Evolutionary conservation across 2,329 filamentous ascomycete genomes (phyloP).

Genomic region (Nakataea oryzae): DNA sequence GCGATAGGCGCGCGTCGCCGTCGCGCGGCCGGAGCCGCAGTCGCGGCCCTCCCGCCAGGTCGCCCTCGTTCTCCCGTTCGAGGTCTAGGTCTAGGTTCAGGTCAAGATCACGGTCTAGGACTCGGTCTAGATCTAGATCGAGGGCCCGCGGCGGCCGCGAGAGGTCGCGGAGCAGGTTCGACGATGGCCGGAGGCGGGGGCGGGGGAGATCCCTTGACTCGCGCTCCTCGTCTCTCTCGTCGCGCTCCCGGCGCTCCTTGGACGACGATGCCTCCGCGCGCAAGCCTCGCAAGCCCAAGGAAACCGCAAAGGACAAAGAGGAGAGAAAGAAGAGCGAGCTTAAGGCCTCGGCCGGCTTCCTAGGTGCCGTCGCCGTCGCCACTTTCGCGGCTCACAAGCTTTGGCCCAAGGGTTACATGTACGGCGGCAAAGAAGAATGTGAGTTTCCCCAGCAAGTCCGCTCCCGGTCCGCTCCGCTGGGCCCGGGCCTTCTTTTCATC

Average conservation of each 20-base stretch:
- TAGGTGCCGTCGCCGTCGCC: conserved; percentile 25
- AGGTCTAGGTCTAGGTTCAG: background rate
- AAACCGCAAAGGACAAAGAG: conserved; percentile 2
- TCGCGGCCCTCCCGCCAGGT: background rate
- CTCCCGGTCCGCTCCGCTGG: background rate
- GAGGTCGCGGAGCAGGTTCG: background rate
- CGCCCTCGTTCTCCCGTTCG: background rate
- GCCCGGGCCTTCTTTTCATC: background rate
- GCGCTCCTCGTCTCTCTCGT: background rate
- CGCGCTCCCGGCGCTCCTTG: background rate
- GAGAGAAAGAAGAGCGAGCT: conserved; percentile 11
- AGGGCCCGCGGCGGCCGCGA: background rate
- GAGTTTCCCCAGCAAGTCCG: conserved; percentile 8
- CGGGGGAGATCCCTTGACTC: background rate
- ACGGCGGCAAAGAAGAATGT: conserved; percentile 27
- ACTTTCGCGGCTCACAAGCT: conserved; percentile 24
- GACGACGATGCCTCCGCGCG: background rate
- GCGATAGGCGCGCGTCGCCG: background rate
- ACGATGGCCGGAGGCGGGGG: background rate
- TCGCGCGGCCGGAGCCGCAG: background rate
- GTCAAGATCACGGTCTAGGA: background rate
- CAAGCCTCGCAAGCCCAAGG: background rate
- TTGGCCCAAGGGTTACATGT: conserved; percentile 25
- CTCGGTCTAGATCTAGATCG: background rate
- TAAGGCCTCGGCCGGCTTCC: conserved; percentile 24